These are phyloP conservation scores for Mycocentrospora acerina DNA, from an alignment of 2,329 filamentous ascomycete species.

Conservation along the genomic window DNA sequence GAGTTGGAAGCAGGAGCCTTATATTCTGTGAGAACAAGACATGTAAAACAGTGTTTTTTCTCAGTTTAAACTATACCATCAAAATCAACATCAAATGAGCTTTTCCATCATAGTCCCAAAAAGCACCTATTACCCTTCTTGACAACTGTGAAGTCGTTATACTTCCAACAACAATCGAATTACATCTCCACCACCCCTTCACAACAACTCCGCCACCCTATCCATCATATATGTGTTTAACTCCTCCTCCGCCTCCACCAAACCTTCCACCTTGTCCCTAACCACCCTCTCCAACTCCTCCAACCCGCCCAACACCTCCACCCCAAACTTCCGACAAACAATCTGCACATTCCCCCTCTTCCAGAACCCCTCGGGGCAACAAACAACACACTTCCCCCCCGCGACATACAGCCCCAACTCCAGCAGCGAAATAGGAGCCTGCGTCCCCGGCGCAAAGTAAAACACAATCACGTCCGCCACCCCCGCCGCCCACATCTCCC, in stretches of 20 bases:
- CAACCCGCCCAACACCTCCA: constrained; percentile 48
- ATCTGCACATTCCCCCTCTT: constrained; percentile 65
- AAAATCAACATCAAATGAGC: not conserved
- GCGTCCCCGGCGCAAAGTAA: constrained; percentile 55
- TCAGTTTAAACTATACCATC: too few species aligned
- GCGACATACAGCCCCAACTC: constrained; percentile 60
- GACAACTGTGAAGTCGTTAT: too few species aligned
- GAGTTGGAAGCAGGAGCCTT: constrained; percentile 35
- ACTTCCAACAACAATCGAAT: too few species aligned
- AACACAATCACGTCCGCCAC: constrained; percentile 58
- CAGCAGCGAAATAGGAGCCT: constrained; percentile 59
- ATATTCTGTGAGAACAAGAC: constrained; percentile 16
- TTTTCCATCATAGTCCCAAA: constrained; percentile 4
- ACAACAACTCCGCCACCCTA: too few species aligned
- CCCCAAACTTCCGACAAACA: constrained; percentile 50
- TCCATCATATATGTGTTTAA: too few species aligned
- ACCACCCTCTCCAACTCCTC: constrained; percentile 45
- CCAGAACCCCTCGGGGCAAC: constrained; percentile 55
- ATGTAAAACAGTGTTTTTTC: not conserved
- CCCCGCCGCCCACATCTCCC: constrained; percentile 63
- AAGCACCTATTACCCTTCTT: too few species aligned
- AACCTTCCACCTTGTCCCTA: constrained; percentile 16
- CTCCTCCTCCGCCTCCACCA: too few species aligned
- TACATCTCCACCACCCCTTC: too few species aligned
- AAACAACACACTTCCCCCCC: constrained; percentile 52